Conservation (phyloP, 805 yeast species). For the Sugiyamaella mastotermitis region DNA sequence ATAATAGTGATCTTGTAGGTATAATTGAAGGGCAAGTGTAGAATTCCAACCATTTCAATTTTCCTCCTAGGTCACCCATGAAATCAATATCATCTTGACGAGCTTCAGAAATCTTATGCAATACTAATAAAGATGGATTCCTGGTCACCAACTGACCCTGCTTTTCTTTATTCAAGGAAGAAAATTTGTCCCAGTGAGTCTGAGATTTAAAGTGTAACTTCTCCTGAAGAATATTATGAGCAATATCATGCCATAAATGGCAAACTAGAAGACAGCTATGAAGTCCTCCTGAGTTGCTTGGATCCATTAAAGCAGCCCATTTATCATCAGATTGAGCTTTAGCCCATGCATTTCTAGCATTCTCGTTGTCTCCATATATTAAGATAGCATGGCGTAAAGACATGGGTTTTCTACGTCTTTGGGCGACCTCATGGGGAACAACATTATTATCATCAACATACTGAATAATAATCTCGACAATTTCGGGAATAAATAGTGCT, state of each 20-base stretch:
- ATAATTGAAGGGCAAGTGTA: conserved; percentile 72
- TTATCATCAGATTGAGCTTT: conserved; percentile 22
- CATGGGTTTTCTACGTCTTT: conserved; percentile 61
- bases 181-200: conserved; percentile 39
- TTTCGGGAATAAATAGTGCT: conserved; percentile 74
- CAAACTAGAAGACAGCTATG: conserved; percentile 65
- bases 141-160: conserved; percentile 12
- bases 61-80: conserved; percentile 42
- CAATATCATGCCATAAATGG: conserved; percentile 53
- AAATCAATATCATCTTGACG: conserved; percentile 48
- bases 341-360: conserved; percentile 43
- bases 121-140: conserved; percentile 41
- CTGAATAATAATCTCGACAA: conserved; percentile 52
- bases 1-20: conserved; percentile 48
- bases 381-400: conserved; percentile 63
- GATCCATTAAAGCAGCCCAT: conserved; percentile 7
- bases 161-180: conserved; percentile 14
- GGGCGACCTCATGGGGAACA: conserved; percentile 57
- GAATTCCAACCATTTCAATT: conserved; percentile 65
- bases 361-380: conserved; percentile 50
- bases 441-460: conserved; percentile 51
- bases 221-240: conserved; percentile 49
- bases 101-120: conserved; percentile 58
- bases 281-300: conserved; percentile 25
- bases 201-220: conserved; percentile 51